Evolutionary conservation across 148 eudicot species (phyloP).

Genomic region (Silene conica): DNA sequence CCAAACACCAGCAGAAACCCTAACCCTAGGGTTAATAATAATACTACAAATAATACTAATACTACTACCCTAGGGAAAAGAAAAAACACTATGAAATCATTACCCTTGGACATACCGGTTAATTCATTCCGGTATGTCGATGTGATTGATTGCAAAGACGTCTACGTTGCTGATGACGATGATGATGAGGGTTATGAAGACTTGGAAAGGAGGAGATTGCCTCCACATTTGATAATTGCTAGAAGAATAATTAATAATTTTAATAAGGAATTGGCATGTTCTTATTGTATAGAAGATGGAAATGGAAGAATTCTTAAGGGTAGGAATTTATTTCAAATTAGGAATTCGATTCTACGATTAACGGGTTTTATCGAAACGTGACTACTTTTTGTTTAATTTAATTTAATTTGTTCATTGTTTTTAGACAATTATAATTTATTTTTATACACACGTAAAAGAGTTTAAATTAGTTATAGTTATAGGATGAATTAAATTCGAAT

Average conservation of each 20-base stretch:
- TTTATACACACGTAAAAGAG: neutral
- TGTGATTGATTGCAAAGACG: constrained; percentile 10
- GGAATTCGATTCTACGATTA: constrained; percentile 42
- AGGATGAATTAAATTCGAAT: neutral
- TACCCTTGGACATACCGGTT: constrained; percentile 23
- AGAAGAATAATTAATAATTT: constrained; percentile 26
- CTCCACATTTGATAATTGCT: constrained; percentile 43
- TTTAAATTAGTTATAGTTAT: neutral
- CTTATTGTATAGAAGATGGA: constrained; percentile 29
- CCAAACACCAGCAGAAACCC: neutral
- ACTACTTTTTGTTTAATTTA: neutral
- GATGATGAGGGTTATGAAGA: constrained; percentile 7
- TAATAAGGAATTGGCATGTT: constrained; percentile 34
- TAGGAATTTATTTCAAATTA: constrained; percentile 39
- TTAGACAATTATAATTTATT: neutral
- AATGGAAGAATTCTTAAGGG: constrained; percentile 39
- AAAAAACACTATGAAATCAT: constrained; percentile 7
- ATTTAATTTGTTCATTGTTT: neutral
- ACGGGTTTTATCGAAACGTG: constrained; percentile 46
- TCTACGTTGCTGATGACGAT: too few relatives aligned
- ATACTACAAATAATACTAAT: neutral
- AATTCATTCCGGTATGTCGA: constrained; percentile 11
- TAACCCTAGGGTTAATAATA: neutral
- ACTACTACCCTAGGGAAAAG: neutral
- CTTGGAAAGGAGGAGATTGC: constrained; percentile 21